Evolutionary conservation across 805 yeast genomes (phyloP), one percentile per base, ranked within the genome.

Genomic region (Schwanniomyces polymorphus): DNA sequence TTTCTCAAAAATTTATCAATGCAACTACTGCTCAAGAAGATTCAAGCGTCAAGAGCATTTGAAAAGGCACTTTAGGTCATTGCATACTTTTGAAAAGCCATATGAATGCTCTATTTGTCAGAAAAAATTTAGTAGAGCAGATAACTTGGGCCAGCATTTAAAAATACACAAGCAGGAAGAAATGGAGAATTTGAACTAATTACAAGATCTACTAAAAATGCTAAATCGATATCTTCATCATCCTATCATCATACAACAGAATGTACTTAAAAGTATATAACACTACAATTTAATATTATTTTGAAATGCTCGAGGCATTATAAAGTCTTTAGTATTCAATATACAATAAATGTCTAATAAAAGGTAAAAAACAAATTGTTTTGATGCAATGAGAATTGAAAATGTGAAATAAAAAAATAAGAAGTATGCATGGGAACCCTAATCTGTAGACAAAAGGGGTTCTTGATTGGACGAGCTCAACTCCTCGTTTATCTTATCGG

Each of bases 1-100:
- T 51, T 74, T 70, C 52, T 43, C 76, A 9, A 84, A 84, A 63
- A 81, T 81, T 37, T 85, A 77, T 59, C 78, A 79, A 27, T 86
- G 91, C 61, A 79, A 78, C 27, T 78, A 74, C 57, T 86, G 92
- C 61, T 74, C 78, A 41, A 75, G 91, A 54, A 60, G 78, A 33
- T 86, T 86, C 66, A 82, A 84, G 59, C 75, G 94, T 54, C 89
- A 85, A 61, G 94, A 86, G 58, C 94, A 86, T 63, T 67, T 86
- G 55, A 85, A 84, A 60, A 75, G 94, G 49, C 94, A 86, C 57
- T 80, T 83, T 60, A 70, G 91, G 48, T 82, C 89, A 16, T 71
- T 86, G 49, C 94, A 86, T 58, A 85, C 86, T 28, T 76, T 83
- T 46, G 89, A 84, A 47, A 86, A 84, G 62, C 92, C 90, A 0